Evolutionary conservation across 805 yeast species (phyloP).

Genomic region (Hanseniaspora osmophila): DNA sequence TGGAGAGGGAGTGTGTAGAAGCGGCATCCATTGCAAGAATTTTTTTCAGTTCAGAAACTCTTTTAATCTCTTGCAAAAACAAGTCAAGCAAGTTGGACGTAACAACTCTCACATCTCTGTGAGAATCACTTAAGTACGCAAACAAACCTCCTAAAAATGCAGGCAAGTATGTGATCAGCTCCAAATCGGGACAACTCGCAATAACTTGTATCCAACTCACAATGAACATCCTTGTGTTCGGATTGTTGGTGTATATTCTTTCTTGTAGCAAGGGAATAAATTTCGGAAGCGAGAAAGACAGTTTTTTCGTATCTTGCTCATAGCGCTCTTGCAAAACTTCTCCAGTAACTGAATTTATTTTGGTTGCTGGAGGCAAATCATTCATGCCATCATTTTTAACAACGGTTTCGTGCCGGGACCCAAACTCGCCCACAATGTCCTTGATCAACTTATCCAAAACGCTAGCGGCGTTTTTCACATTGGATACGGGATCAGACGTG

Average conservation of each 20-base stretch:
- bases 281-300: slow-evolving; percentile 69
- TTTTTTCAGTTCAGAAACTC: slow-evolving; percentile 56
- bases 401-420: slow-evolving; percentile 42
- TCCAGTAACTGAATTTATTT: slow-evolving; percentile 38
- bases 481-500: slow-evolving; percentile 79
- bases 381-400: slow-evolving; percentile 34
- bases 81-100: slow-evolving; percentile 66
- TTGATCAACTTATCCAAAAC: slow-evolving; percentile 77
- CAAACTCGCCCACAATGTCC: slow-evolving; percentile 90
- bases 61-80: slow-evolving; percentile 65
- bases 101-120: slow-evolving; percentile 74
- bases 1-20: background rate
- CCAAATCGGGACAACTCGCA: slow-evolving; percentile 85
- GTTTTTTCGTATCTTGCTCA: slow-evolving; percentile 36
- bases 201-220: slow-evolving; percentile 90
- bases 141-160: slow-evolving; percentile 72
- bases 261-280: slow-evolving; percentile 88
- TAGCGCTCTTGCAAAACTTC: slow-evolving; percentile 46
- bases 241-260: slow-evolving; percentile 82
- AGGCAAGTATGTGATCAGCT: slow-evolving; percentile 74
- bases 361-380: slow-evolving; percentile 28
- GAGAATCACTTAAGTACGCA: slow-evolving; percentile 66
- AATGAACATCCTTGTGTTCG: slow-evolving; percentile 79
- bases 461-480: slow-evolving; percentile 92
- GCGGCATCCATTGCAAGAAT: slow-evolving; percentile 19